Conservation (phyloP, 2,329 filamentous ascomycete genomes). For the Ophiostoma perfectum region DNA sequence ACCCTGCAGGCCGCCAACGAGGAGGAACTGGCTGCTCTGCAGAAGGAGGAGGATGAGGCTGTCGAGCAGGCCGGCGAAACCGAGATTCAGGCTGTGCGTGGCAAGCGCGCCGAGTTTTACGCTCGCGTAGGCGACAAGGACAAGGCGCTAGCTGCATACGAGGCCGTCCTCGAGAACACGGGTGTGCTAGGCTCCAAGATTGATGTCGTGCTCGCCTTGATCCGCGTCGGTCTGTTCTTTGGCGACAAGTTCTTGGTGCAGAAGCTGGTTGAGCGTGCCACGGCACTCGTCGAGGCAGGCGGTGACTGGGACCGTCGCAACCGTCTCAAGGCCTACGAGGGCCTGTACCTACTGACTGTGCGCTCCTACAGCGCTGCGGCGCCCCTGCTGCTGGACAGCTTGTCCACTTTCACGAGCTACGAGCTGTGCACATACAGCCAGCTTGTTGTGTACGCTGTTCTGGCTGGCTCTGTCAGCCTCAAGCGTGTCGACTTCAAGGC, state of each 20-base stretch:
- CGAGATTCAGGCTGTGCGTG: conserved; percentile 84
- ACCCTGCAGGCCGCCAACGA: conserved; percentile 71
- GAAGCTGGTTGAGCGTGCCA: conserved; percentile 87
- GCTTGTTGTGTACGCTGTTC: conserved; percentile 90
- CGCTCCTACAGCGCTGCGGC: conserved; percentile 87
- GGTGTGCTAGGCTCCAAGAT: conserved; percentile 95
- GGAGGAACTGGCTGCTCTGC: conserved; percentile 66
- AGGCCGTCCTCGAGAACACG: conserved; percentile 95
- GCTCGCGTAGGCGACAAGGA: conserved; percentile 97
- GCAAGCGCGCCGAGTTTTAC: conserved; percentile 94
- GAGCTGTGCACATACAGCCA: conserved; percentile 96
- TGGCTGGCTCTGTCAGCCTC: conserved; percentile 87
- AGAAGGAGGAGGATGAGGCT: conserved; percentile 89
- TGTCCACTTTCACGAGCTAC: conserved; percentile 97
- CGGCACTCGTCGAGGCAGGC: conserved; percentile 83
- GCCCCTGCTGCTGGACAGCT: conserved; percentile 87
- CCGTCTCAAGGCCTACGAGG: conserved; percentile 96
- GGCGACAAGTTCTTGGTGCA: conserved; percentile 87
- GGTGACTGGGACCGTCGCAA: conserved; percentile 99
- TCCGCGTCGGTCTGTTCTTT: conserved; percentile 93
- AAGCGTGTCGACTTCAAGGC: conserved; percentile 98
- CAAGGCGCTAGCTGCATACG: conserved; percentile 86
- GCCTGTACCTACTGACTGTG: conserved; percentile 84
- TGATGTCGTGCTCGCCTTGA: conserved; percentile 91
- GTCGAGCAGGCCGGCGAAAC: conserved; percentile 94